Conservation (phyloP, 371 early-diverging fungal species). For the Saksenaea vasiformis region DNA sequence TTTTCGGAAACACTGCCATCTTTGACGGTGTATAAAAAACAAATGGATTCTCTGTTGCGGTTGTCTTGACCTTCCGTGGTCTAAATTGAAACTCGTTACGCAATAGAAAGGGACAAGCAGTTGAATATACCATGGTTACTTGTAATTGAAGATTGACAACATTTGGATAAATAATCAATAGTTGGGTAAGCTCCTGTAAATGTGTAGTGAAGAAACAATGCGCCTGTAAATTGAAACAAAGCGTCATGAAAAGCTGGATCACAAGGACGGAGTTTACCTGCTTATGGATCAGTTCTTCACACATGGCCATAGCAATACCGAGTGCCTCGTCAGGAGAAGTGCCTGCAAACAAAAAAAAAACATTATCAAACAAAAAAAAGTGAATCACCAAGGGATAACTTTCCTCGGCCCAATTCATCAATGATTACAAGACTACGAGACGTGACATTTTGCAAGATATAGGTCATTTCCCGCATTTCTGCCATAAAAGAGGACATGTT, state of each 20-base stretch:
- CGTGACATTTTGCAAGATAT: constrained; percentile 76
- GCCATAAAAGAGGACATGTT: constrained; percentile 87
- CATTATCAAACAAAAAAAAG: not conserved
- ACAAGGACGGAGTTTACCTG: constrained; percentile 14
- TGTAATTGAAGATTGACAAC: constrained; percentile 69
- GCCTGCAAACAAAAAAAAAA: constrained; percentile 34
- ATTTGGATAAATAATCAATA: constrained; percentile 60
- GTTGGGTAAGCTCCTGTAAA: constrained; percentile 59
- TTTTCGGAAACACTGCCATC: constrained; percentile 38
- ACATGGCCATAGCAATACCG: constrained; percentile 79
- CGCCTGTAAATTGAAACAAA: constrained; percentile 40
- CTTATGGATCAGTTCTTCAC: constrained; percentile 71
- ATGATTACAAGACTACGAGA: constrained; percentile 80
- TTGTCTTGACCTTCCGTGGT: not conserved
- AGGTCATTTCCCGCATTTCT: constrained; percentile 92
- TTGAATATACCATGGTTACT: constrained; percentile 39
- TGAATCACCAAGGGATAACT: not conserved
- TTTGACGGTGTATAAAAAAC: constrained; percentile 48
- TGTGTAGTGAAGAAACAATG: constrained; percentile 76
- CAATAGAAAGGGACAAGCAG: not conserved
- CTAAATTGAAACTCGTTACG: constrained; percentile 1
- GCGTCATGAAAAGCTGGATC: not conserved
- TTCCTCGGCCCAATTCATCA: constrained; percentile 97
- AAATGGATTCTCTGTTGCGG: constrained; percentile 28
- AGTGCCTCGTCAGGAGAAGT: constrained; percentile 84